Evolutionary conservation across 768 basidiomycete species (phyloP).

Genomic region (Candolleomyces efflorescens): DNA sequence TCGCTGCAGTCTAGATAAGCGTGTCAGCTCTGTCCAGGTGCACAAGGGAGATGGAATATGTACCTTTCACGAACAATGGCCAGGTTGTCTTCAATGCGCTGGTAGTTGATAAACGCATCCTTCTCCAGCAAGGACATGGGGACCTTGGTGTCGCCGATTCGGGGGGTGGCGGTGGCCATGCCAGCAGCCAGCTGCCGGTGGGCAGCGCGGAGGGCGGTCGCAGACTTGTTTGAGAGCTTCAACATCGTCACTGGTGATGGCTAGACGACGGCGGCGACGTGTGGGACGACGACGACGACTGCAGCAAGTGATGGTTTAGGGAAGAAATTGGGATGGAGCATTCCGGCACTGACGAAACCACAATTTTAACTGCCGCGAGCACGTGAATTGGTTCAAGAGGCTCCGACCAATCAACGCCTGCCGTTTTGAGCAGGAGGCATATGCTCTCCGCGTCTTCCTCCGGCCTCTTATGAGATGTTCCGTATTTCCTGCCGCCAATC

Average conservation of each 20-base stretch:
- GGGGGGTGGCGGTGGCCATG: constrained; percentile 76
- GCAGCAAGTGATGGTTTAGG: constrained; percentile 23
- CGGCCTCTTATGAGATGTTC: background rate
- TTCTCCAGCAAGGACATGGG: constrained; percentile 85
- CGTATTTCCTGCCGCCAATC: background rate
- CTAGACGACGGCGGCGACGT: constrained; percentile 27
- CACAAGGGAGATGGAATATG: background rate
- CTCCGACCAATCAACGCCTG: background rate
- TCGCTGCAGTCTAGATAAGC: constrained; percentile 62
- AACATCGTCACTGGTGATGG: constrained; percentile 53
- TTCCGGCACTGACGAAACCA: constrained; percentile 16
- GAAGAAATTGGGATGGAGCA: constrained; percentile 28
- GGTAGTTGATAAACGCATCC: constrained; percentile 86
- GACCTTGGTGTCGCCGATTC: constrained; percentile 89
- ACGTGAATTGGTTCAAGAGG: constrained; percentile 31
- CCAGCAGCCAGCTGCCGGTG: constrained; percentile 51
- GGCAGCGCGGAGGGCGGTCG: constrained; percentile 47
- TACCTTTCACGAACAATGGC: constrained; percentile 81
- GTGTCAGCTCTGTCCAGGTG: background rate
- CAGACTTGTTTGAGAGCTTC: constrained; percentile 50
- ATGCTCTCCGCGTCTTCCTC: background rate
- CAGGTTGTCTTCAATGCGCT: constrained; percentile 97
- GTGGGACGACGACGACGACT: constrained; percentile 25
- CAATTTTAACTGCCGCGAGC: constrained; percentile 35
- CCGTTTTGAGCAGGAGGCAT: background rate